phyloP scores from a whole-genome alignment of 495 filamentous ascomycete genomes.

The Entonaema liquescens region DNA sequence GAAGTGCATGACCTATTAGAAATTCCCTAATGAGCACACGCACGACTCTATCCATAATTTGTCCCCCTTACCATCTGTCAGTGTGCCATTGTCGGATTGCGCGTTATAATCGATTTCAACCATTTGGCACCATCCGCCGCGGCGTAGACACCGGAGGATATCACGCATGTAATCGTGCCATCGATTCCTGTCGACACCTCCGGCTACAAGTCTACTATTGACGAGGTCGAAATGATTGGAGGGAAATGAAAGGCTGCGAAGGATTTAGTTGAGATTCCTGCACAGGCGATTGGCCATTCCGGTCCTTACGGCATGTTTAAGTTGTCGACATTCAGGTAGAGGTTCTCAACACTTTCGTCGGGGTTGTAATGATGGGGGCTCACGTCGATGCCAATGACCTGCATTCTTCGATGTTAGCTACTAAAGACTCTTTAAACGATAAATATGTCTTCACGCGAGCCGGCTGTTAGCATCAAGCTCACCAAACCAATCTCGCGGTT shows the following conservation, averaged over 20 bases:
- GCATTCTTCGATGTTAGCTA: slow-evolving; percentile 13
- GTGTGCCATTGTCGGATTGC: slow-evolving; percentile 88
- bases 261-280: slow-evolving; percentile 23
- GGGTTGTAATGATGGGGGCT: slow-evolving; percentile 69
- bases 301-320: slow-evolving; percentile 70
- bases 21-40: slow-evolving; percentile 13
- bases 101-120: slow-evolving; percentile 87
- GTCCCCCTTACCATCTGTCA: slow-evolving; percentile 64
- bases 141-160: slow-evolving; percentile 64
- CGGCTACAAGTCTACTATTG: slow-evolving; percentile 81
- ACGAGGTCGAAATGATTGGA: slow-evolving; percentile 87
- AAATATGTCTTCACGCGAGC: slow-evolving; percentile 7
- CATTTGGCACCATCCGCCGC: slow-evolving; percentile 89
- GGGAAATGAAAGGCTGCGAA: slow-evolving; percentile 71
- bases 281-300: slow-evolving; percentile 33
- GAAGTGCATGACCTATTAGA: slow-evolving; percentile 68
- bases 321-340: slow-evolving; percentile 82
- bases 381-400: slow-evolving; percentile 87
- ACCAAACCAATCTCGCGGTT: slow-evolving; percentile 12
- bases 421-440: slow-evolving; percentile 7
- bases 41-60: not conserved
- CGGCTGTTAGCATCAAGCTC: slow-evolving; percentile 16
- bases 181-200: slow-evolving; percentile 77
- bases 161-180: slow-evolving; percentile 86
- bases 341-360: slow-evolving; percentile 71